Base-by-base conservation (phyloP, 768 basidiomycete species). In the Calocybe cyanea region DNA sequence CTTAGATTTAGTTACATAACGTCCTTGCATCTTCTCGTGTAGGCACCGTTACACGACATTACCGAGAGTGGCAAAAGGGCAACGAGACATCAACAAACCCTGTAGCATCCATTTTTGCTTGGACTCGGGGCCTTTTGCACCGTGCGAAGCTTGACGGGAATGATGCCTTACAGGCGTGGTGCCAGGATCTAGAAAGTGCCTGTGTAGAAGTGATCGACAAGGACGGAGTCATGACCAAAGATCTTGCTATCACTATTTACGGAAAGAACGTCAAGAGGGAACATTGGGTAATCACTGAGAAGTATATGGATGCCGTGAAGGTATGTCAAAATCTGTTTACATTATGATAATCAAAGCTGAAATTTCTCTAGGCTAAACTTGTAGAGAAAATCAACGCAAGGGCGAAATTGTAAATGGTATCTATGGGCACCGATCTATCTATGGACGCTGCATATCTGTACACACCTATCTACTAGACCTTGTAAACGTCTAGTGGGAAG, bases 81-180 rank as follows among this genome's bases (percentile, higher is more conserved):
- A 84, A 86, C 48, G 96, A 98, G 73, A 98, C 95, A 9, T 93
- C 90, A 46, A 99, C 95, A 38, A 99, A 99, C 78, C 94, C 95
- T 32, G 93, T 98, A 55, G 95, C 95, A 36, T 92, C 89, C 46
- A 97, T 99, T 72, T 98, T 94, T 58, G 95, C 95, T 7, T 99
- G 95, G 95, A 98, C 95, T 13, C 84, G 96, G 37, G 95, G 95
- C 0, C 76, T 99, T 33, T 69, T 91, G 43, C 92, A 92, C 70
- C 85, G 93, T 54, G 94, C 93, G 25, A 28, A 28, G 25, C 25
- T 28, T 11, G 25, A 28, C 61, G 71, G 70, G 32, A 98, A 95
- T 62, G 80, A 78, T 17, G 72, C 73, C 25, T 78, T 99, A 21
- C 71, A 68, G 42, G 65, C 68, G 37, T 99, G 95, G 68, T 91